A percentile compares a stretch with the other conserved stretches of the same genome.
Evolutionary conservation across 495 filamentous ascomycete species (phyloP).

Genomic region (Eremomyces bilateralis): DNA sequence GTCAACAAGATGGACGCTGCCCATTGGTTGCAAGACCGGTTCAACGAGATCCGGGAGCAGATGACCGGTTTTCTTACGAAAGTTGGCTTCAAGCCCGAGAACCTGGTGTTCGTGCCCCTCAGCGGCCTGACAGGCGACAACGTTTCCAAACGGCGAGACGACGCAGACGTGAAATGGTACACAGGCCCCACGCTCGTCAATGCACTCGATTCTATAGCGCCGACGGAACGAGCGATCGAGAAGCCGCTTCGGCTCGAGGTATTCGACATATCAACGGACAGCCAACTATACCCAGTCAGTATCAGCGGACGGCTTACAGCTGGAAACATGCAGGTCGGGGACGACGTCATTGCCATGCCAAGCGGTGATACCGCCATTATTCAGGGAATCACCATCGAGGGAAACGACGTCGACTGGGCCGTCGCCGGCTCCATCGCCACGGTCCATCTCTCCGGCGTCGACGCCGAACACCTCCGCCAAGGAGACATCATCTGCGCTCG

Average conservation of each 20-base stretch:
- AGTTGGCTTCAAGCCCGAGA: slow-evolving; percentile 59
- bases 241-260: slow-evolving; percentile 73
- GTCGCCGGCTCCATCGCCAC: slow-evolving; percentile 85
- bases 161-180: slow-evolving; percentile 51
- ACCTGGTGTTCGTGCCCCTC: slow-evolving; percentile 69
- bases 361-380: slow-evolving; percentile 56
- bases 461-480: slow-evolving; percentile 52
- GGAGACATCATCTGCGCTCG: slow-evolving; percentile 71
- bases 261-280: slow-evolving; percentile 47
- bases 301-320: slow-evolving; percentile 73
- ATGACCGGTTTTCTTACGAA: slow-evolving; percentile 59
- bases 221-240: slow-evolving; percentile 41
- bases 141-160: slow-evolving; percentile 37
- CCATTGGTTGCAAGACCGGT: slow-evolving; percentile 57
- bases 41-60: slow-evolving; percentile 67
- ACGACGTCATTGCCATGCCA: slow-evolving; percentile 58
- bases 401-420: slow-evolving; percentile 60
- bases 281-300: slow-evolving; percentile 38
- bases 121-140: slow-evolving; percentile 80
- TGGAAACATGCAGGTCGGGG: slow-evolving; percentile 65
- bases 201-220: slow-evolving; percentile 62
- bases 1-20: slow-evolving; percentile 89
- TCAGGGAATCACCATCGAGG: slow-evolving; percentile 55
- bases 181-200: slow-evolving; percentile 54
- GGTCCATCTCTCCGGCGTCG: slow-evolving; percentile 68